These are phyloP conservation scores for Fistulina hepatica DNA, from an alignment of 1,284 basidiomycete species.

Conservation along the genomic window DNA sequence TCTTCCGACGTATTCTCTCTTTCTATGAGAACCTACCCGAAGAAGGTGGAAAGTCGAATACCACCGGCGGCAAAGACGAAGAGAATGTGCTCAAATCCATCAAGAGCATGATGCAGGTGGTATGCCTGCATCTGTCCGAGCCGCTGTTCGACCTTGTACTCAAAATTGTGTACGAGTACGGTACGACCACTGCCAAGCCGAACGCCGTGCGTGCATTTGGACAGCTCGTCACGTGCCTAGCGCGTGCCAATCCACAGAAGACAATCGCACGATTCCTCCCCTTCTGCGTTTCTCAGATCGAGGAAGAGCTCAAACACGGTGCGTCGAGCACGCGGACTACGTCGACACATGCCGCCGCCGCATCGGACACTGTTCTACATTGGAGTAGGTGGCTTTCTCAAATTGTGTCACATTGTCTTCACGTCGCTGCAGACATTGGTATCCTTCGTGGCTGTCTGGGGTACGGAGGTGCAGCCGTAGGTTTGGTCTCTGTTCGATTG, in stretches of 20 bases:
- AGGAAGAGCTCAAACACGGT: conserved; percentile 80
- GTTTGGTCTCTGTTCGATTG: conserved; percentile 17
- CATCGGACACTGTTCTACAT: conserved; percentile 87
- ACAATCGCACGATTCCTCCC: conserved; percentile 77
- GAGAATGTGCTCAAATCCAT: conserved; percentile 76
- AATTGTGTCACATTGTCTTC: conserved; percentile 7
- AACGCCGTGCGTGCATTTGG: conserved; percentile 88
- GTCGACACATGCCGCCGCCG: conserved; percentile 68
- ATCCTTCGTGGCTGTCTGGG: conserved; percentile 73
- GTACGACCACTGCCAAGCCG: conserved; percentile 75
- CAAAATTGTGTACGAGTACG: conserved; percentile 80
- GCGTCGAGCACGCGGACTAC: conserved; percentile 90
- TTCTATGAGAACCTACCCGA: conserved; percentile 93
- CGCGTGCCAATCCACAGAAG: conserved; percentile 69
- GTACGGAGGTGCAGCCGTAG: conserved; percentile 54
- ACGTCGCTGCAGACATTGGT: conserved; percentile 45
- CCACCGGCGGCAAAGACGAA: conserved; percentile 79
- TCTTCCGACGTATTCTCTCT: conserved; percentile 78
- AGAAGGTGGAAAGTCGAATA: conserved; percentile 75
- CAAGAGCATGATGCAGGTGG: conserved; percentile 74
- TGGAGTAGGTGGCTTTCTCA: conserved; percentile 59
- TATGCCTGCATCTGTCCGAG: conserved; percentile 84
- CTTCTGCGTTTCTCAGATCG: conserved; percentile 72
- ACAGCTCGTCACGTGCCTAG: conserved; percentile 80
- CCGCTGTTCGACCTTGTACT: conserved; percentile 80